Percentiles rank a stretch among this genome's conserved stretches.
Conservation (phyloP, 1,284 basidiomycete species). For the Mycosarcoma mackinlayi region DNA sequence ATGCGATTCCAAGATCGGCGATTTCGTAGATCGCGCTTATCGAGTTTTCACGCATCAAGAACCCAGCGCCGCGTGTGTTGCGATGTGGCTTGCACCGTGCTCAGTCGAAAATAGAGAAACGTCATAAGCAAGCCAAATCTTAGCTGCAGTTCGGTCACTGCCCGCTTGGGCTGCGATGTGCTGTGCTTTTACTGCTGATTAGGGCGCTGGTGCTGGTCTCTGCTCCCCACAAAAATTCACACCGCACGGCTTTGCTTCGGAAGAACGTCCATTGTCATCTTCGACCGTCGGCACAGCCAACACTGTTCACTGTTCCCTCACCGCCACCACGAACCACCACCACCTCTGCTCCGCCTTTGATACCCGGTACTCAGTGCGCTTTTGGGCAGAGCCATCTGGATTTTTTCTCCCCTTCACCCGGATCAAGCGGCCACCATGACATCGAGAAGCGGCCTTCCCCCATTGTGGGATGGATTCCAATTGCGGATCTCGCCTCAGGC, state of each 20-base stretch:
- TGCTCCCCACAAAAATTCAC: no score
- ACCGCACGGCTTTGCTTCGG: no score
- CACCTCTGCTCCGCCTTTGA: neutral
- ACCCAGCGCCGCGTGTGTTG: no score
- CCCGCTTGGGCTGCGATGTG: neutral
- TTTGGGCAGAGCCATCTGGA: neutral
- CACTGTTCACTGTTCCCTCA: neutral
- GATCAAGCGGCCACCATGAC: slow-evolving; percentile 13
- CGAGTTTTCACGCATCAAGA: slow-evolving; percentile 2
- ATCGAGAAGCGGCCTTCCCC: slow-evolving; percentile 29
- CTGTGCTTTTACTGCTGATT: no score
- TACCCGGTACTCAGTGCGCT: no score
- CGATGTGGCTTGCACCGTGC: slow-evolving; percentile 1
- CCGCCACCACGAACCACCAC: neutral
- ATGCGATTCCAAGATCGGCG: no score
- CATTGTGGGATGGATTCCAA: slow-evolving; percentile 39
- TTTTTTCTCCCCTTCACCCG: neutral
- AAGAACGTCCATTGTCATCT: no score
- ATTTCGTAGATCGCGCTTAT: no score
- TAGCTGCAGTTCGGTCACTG: no score
- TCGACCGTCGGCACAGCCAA: no score
- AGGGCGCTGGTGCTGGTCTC: no score
- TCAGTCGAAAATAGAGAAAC: neutral
- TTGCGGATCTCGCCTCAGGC: slow-evolving; percentile 36
- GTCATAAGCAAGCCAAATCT: no score